Base-by-base conservation (phyloP, 2,329 filamentous ascomycete genomes). In the Monilinia vaccinii-corymbosi region DNA sequence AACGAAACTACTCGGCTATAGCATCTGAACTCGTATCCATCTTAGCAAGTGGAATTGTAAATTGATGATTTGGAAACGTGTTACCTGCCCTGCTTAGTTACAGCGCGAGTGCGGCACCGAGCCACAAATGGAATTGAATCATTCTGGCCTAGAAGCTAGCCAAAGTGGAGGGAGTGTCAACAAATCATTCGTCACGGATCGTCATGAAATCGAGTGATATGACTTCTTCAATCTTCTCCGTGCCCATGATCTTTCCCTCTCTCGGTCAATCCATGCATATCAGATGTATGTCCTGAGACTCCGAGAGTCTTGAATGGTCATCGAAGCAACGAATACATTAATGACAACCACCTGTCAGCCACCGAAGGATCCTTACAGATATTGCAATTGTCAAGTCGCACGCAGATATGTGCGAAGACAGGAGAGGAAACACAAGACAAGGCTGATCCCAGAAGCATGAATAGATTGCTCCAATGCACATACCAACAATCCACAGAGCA, bases 381-480 rank as follows among this genome's bases (percentile, higher is more conserved):
- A 53, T 44, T 56, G 23, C 42, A 25, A 47, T 36, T 47, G 14
- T 23, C n/a, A 31, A 36, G 40, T 47, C 28, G 40, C 25, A 56
- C 31, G 25, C n/a, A 36, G 21, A 48, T 48, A 56, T 56, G 53
- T 56, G 44, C 21, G 53, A 47, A 36, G 53, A 56, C 53, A 36
- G 40, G 28, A 48, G 32, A 31, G 44, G 53, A 47, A 56, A 48
- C 18, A 34, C 31, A 36, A 36, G 53, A 32, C 57, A 59, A 59
- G 57, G 57, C 57, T 59, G 57, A 59, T 59, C 57, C 57, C 23
- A 55, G 57, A 28, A 55, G 21, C 23, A 55, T 46, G 48, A 59
- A 59, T 59, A 31, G 28, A 51, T 58, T 52, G 28, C 42, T 47
- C 32, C 32, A 59, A 59, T 59, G 57, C 57, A 59, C 50, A 36